phyloP scores from a whole-genome alignment of 768 basidiomycete genomes.

The Coprinopsis cinerea region DNA sequence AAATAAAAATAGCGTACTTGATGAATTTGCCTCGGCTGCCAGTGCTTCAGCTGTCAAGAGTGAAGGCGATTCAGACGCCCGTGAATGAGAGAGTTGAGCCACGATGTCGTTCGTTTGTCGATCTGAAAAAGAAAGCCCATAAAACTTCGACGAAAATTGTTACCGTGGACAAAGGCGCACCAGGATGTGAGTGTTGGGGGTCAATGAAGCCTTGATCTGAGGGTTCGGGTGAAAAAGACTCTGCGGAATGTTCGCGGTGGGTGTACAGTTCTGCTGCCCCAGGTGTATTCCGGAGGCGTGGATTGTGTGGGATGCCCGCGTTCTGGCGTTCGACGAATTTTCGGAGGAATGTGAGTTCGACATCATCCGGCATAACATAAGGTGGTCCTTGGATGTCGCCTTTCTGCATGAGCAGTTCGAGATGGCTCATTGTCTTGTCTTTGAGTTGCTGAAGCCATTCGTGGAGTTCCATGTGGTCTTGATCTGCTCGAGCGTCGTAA shows the following conservation, averaged over 20 bases:
- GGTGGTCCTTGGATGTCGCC: conserved; percentile 82
- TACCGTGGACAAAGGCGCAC: conserved; percentile 9
- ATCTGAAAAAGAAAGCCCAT: conserved; percentile 17
- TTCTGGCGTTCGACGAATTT: conserved; percentile 80
- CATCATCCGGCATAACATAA: conserved; percentile 73
- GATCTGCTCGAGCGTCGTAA: conserved; percentile 79
- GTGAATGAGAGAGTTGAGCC: conserved; percentile 30
- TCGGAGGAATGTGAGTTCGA: conserved; percentile 72
- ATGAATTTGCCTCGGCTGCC: conserved; percentile 51
- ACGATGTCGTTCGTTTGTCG: conserved; percentile 33
- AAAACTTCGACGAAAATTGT: background rate
- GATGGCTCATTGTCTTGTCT: conserved; percentile 84
- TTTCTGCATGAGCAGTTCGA: conserved; percentile 83
- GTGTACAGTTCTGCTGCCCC: conserved; percentile 29
- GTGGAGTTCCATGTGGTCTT: conserved; percentile 85
- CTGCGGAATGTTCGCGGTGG: conserved; percentile 39
- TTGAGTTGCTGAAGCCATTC: conserved; percentile 86
- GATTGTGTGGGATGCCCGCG: conserved; percentile 72
- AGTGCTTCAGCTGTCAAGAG: conserved; percentile 47
- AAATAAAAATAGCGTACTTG: conserved; percentile 38
- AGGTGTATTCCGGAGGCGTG: conserved; percentile 57
- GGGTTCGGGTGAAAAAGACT: conserved; percentile 44
- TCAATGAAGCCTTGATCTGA: conserved; percentile 39
- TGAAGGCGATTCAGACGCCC: conserved; percentile 47
- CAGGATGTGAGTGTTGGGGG: conserved; percentile 28